A percentile compares a stretch with the other conserved stretches of the same genome.
Evolutionary conservation across 257 asterid genomes (phyloP).

Genomic region (Fraxinus cuspidata): DNA sequence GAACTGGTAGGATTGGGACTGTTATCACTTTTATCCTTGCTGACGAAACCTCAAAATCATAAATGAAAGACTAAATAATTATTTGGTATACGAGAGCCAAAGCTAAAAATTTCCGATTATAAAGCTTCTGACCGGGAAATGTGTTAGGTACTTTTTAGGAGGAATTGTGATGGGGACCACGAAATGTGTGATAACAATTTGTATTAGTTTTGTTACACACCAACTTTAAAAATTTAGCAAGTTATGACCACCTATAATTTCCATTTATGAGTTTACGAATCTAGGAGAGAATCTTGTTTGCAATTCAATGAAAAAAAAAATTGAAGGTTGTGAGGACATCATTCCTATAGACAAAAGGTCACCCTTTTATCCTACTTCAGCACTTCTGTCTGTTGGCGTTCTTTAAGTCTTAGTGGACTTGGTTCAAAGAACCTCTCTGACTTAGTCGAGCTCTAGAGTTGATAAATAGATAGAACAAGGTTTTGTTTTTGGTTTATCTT

Average conservation of each 20-base stretch:
- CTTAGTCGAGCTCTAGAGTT: background rate
- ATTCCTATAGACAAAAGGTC: conserved; percentile 11
- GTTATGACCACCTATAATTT: background rate
- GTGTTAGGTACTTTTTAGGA: too few species aligned
- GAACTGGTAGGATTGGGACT: too few species aligned
- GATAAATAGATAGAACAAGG: background rate
- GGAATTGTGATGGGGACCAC: too few species aligned
- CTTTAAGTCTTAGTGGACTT: conserved; percentile 10
- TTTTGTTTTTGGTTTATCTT: background rate
- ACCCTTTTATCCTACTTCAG: conserved; percentile 12
- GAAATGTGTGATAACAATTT: too few species aligned
- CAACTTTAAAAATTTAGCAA: background rate
- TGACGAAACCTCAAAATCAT: too few species aligned
- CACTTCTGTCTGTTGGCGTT: conserved; percentile 18
- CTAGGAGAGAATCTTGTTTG: conserved; percentile 10
- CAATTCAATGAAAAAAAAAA: conserved; percentile 16
- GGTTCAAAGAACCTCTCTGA: background rate
- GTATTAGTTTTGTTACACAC: too few species aligned
- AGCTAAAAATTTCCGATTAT: background rate
- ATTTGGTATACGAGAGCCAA: background rate
- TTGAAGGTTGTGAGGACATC: conserved; percentile 9
- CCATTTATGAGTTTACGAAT: conserved; percentile 16
- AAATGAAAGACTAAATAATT: background rate
- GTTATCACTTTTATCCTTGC: too few species aligned
- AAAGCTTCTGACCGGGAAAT: too few species aligned